These are phyloP conservation scores for Hypomyces perniciosus DNA, from an alignment of 2,329 filamentous ascomycete species.

Conservation along the genomic window DNA sequence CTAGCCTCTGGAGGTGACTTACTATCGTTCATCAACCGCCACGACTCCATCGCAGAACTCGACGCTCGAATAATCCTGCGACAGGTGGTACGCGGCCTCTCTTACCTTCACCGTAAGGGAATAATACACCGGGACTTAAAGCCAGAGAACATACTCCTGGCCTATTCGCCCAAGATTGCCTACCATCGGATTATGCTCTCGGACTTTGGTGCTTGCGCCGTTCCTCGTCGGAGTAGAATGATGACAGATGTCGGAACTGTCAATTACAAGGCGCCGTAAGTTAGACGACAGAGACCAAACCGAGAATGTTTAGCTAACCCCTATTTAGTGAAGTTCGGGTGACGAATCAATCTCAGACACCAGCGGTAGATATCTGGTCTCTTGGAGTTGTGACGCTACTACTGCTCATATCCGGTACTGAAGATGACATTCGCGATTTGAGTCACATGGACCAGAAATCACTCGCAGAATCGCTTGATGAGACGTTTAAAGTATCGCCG, in stretches of 20 bases:
- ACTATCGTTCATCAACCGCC: slow-evolving; percentile 40
- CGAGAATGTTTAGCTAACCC: slow-evolving; percentile 4
- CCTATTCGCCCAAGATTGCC: slow-evolving; percentile 36
- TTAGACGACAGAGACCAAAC: background rate
- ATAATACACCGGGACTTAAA: slow-evolving; percentile 51
- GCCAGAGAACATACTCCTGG: slow-evolving; percentile 48
- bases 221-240: slow-evolving; percentile 37
- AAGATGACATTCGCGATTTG: slow-evolving; percentile 19
- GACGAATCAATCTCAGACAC: slow-evolving; percentile 23
- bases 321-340: slow-evolving; percentile 33
- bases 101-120: slow-evolving; percentile 43
- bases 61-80: slow-evolving; percentile 40
- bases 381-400: slow-evolving; percentile 41
- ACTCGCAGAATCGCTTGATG: slow-evolving; percentile 5
- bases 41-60: slow-evolving; percentile 32
- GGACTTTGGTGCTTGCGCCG: slow-evolving; percentile 46
- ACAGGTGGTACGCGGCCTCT: slow-evolving; percentile 41
- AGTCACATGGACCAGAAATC: slow-evolving; percentile 21
- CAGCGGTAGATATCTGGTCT: slow-evolving; percentile 47
- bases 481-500: slow-evolving; percentile 7
- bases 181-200: slow-evolving; percentile 44
- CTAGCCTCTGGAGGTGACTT: slow-evolving; percentile 51
- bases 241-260: slow-evolving; percentile 40
- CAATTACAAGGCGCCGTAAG: slow-evolving; percentile 46
- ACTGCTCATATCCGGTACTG: slow-evolving; percentile 24